phyloP scores from a whole-genome alignment of 139 green algal genomes.

The Coccomyxa sp. region DNA sequence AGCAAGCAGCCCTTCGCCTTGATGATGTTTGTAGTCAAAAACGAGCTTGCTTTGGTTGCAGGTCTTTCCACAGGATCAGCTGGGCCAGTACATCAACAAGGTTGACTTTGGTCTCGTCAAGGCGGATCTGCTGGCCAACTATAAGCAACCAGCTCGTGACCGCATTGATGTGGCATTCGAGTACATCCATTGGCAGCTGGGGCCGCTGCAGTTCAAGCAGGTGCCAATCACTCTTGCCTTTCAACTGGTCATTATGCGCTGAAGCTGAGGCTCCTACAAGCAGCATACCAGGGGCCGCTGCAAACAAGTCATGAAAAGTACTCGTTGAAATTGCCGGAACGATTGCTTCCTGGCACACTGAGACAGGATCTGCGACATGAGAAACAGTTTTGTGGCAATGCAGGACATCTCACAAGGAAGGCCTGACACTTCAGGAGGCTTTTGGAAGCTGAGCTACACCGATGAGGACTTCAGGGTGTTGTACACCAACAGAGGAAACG shows the following conservation, averaged over 20 bases:
- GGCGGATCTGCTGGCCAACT: constrained; percentile 25
- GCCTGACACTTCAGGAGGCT: constrained; percentile 4
- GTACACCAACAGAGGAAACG: constrained; percentile 30
- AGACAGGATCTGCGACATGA: background rate
- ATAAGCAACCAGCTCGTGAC: background rate
- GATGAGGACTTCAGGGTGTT: constrained; percentile 31
- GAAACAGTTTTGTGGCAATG: constrained; percentile 4
- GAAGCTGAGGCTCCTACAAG: background rate
- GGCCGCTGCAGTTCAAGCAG: constrained; percentile 22
- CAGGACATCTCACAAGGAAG: background rate
- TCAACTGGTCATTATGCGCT: background rate
- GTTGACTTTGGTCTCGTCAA: constrained; percentile 20
- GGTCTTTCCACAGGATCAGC: constrained; percentile 16
- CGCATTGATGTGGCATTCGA: constrained; percentile 22
- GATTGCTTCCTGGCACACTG: background rate
- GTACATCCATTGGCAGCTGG: constrained; percentile 19
- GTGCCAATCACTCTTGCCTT: background rate
- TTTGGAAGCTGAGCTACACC: constrained; percentile 22
- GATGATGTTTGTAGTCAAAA: background rate
- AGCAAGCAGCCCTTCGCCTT: background rate
- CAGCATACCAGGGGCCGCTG: background rate
- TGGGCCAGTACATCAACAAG: constrained; percentile 28
- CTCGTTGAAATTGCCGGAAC: background rate
- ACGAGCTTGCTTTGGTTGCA: background rate
- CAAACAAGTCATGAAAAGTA: background rate